Conservation (phyloP, 306 rosid species). For the Malus sieversii region DNA sequence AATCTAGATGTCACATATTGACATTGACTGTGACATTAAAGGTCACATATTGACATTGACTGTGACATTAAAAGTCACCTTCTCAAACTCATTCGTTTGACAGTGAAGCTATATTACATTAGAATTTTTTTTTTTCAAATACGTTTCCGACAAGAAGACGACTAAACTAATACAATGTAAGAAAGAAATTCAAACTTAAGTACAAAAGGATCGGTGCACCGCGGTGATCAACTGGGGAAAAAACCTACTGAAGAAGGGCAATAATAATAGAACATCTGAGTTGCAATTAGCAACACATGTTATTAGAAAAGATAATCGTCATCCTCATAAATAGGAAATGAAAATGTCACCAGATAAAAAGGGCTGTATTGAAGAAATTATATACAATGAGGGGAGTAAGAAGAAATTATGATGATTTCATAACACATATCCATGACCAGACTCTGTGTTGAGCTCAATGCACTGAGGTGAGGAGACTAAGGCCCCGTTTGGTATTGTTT, state of each 20-base stretch:
- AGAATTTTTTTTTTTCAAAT: neutral
- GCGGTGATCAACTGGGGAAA: neutral
- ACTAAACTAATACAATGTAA: too few relatives aligned
- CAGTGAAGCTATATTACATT: too few relatives aligned
- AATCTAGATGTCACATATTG: too few relatives aligned
- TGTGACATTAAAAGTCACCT: neutral
- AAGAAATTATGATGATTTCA: constrained; percentile 4
- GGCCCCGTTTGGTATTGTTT: neutral
- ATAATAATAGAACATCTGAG: constrained; percentile 13
- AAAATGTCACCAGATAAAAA: constrained; percentile 22
- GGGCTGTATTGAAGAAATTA: constrained; percentile 7
- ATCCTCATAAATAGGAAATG: constrained; percentile 13
- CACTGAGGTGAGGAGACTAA: constrained; percentile 20
- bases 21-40: too few relatives aligned
- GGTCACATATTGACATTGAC: neutral
- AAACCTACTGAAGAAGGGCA: neutral
- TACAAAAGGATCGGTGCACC: neutral
- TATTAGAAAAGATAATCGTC: constrained; percentile 20
- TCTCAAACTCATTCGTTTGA: neutral
- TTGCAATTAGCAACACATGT: constrained; percentile 26
- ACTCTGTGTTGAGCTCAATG: constrained; percentile 3
- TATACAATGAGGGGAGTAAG: constrained; percentile 13
- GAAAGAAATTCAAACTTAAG: too few relatives aligned
- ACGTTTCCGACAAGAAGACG: neutral
- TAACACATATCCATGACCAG: neutral